Percentiles rank a stretch among this genome's conserved stretches.
phyloP scores from a whole-genome alignment of 306 rosid genomes.

The Prunus mira region DNA sequence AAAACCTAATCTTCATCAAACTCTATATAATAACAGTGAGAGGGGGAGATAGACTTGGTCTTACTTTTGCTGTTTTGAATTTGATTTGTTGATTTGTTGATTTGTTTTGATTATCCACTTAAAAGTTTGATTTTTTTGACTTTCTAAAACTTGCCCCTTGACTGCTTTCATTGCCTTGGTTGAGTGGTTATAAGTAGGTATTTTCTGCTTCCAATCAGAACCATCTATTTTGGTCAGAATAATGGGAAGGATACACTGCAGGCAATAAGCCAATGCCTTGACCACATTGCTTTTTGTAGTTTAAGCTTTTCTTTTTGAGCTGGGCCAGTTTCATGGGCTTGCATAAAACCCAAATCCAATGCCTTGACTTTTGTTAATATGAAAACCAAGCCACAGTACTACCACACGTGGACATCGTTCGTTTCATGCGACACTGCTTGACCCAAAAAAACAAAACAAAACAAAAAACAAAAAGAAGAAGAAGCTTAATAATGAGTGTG shows the following conservation, averaged over 20 bases:
- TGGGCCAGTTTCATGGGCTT: background rate
- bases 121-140: constrained; percentile 10
- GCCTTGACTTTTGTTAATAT: background rate
- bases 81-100: background rate
- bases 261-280: background rate
- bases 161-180: constrained; percentile 27
- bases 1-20: constrained; percentile 15
- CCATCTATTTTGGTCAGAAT: background rate
- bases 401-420: background rate
- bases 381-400: background rate
- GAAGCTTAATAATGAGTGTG: background rate
- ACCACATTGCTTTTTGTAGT: background rate
- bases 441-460: too few species aligned
- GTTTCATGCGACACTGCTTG: too few species aligned
- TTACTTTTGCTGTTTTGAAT: background rate
- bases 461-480: too few species aligned
- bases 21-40: background rate
- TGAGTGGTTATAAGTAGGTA: constrained; percentile 26
- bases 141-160: constrained; percentile 17
- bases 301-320: background rate
- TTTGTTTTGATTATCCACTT: constrained; percentile 1
- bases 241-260: background rate
- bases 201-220: constrained; percentile 17
- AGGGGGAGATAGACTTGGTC: background rate
- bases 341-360: background rate